Evolutionary conservation across 2,329 filamentous ascomycete species (phyloP), one percentile per base, ranked within the genome.

Genomic region (Clonostachys rhizophaga): DNA sequence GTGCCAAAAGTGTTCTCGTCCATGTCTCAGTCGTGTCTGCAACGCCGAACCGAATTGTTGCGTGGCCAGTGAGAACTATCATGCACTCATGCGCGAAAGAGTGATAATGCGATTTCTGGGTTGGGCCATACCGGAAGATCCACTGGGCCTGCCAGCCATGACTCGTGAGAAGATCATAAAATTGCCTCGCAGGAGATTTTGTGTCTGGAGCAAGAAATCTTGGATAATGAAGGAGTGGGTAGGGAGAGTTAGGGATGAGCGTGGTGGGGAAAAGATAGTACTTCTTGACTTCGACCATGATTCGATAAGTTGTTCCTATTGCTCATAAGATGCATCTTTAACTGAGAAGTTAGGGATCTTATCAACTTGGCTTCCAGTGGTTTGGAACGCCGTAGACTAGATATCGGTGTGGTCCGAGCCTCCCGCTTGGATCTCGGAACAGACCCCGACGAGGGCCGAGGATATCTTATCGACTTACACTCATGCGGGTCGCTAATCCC

Each of bases 51-150:
- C 74, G 67, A 45, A 80, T 76, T 0, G 60, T 71, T 2, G 73
- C 76, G 0, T 60, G 61, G 9, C 75, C 76, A 1, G 71, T 70
- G 3, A 78, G 62, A 1, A 79, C 75, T 33, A 64, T 68, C 72
- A 80, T 79, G 57, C 68, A 71, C 62, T 82, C 78, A 57, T 81
- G 77, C 0, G 72, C 68, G 9, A 56, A 54, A 6, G 71, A 72
- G 60, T 81, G 78, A 56, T 79, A 81, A 60, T 81, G 78, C 0
- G 76, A 74, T 33, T 57, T 47, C 51, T 79, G 76, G 3, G 74
- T 75, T 13, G 63, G 59, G 2, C 75, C 74, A 60, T 81, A 81
- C 40, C 75, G 71, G 51, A 70, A 73, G 44, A 79, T 71, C 76
- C 76, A 81, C 52, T 76, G 72, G 1, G 67, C 64, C 44, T 71